Evolutionary conservation across 2,329 filamentous ascomycete species (phyloP).

Genomic region (Fusarium acutatum): DNA sequence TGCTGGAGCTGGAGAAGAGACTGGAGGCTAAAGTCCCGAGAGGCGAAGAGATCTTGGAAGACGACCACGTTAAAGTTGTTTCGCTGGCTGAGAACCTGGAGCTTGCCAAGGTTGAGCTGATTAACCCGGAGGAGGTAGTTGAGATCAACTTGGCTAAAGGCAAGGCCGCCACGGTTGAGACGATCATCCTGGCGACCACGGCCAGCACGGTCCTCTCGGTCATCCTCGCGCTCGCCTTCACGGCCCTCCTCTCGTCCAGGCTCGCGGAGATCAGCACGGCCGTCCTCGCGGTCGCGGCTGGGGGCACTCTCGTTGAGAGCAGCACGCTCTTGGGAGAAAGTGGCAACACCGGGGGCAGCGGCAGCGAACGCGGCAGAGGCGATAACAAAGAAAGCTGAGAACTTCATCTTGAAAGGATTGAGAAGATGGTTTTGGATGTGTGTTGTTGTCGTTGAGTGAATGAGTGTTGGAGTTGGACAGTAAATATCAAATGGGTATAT

Average conservation of each 20-base stretch:
- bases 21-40: slow-evolving; percentile 52
- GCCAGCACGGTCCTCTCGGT: slow-evolving; percentile 31
- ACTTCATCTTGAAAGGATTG: slow-evolving; percentile 58
- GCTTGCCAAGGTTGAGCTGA: slow-evolving; percentile 54
- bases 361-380: slow-evolving; percentile 55
- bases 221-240: neutral
- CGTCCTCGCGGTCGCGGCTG: neutral
- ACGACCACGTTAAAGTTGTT: slow-evolving; percentile 56
- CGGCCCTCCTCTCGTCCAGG: neutral
- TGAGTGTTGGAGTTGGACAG: slow-evolving; percentile 9
- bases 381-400: slow-evolving; percentile 55
- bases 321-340: neutral
- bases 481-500: slow-evolving; percentile 20
- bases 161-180: slow-evolving; percentile 49
- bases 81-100: slow-evolving; percentile 50
- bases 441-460: neutral
- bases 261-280: neutral
- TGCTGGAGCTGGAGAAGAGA: slow-evolving; percentile 52
- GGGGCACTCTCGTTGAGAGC: slow-evolving; percentile 18
- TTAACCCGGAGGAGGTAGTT: slow-evolving; percentile 59
- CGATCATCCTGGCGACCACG: slow-evolving; percentile 32
- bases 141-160: slow-evolving; percentile 51
- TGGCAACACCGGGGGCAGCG: slow-evolving; percentile 55
- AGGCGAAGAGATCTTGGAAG: slow-evolving; percentile 54
- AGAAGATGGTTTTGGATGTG: neutral